Conservation (phyloP, 1,284 basidiomycete species). For the Cronartium quercuum region DNA sequence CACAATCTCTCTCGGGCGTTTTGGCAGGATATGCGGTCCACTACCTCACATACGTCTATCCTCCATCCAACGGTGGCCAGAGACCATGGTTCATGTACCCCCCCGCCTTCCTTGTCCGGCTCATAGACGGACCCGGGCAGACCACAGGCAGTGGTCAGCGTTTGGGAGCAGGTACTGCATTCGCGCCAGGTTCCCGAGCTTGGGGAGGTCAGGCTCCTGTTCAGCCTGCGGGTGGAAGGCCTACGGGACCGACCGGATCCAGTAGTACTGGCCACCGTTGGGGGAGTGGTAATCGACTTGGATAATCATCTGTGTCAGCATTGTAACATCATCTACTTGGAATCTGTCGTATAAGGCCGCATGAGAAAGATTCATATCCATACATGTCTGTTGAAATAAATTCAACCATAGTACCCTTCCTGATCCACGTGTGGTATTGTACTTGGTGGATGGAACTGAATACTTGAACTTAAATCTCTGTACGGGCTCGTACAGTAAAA, state of each 20-base stretch:
- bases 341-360: too few relatives aligned
- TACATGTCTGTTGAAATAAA: too few relatives aligned
- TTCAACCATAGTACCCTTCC: too few relatives aligned
- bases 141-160: slow-evolving; percentile 22
- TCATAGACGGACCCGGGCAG: slow-evolving; percentile 18
- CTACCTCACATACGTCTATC: slow-evolving; percentile 34
- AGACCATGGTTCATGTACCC: slow-evolving; percentile 37
- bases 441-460: too few relatives aligned
- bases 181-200: slow-evolving; percentile 17
- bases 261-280: slow-evolving; percentile 18
- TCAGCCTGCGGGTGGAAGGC: not conserved
- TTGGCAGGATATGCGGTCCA: slow-evolving; percentile 33
- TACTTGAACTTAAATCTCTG: too few relatives aligned
- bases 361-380: too few relatives aligned
- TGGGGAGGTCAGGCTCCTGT: slow-evolving; percentile 38
- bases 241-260: not conserved
- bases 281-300: slow-evolving; percentile 30
- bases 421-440: too few relatives aligned
- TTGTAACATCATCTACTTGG: too few relatives aligned
- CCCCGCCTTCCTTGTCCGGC: slow-evolving; percentile 15
- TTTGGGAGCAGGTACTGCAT: slow-evolving; percentile 22
- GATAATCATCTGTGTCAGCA: not conserved
- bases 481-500: too few relatives aligned
- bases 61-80: slow-evolving; percentile 27
- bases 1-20: slow-evolving; percentile 33